A percentile compares a stretch with the other conserved stretches of the same genome.
These are phyloP conservation scores for Trametes cinnabarina DNA, from an alignment of 768 basidiomycete species.

Conservation along the genomic window DNA sequence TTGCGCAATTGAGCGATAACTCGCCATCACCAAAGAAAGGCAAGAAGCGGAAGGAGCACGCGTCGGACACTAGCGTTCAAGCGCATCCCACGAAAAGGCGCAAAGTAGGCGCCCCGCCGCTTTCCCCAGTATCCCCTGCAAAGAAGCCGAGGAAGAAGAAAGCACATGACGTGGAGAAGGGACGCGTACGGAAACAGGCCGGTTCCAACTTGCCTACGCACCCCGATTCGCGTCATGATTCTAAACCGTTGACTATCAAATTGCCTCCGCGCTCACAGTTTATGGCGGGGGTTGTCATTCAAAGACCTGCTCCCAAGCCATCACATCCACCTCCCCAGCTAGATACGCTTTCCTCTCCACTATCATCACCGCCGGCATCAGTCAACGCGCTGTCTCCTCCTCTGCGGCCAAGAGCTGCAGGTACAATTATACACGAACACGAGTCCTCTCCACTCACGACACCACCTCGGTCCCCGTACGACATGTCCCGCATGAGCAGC, in stretches of 20 bases:
- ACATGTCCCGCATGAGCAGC: constrained; percentile 11
- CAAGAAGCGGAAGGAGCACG: constrained; percentile 20
- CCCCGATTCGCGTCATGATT: constrained; percentile 7
- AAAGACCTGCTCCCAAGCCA: not conserved
- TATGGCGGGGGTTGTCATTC: constrained; percentile 15
- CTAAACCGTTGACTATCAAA: constrained; percentile 15
- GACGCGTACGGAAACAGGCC: not conserved
- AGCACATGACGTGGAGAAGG: constrained; percentile 8
- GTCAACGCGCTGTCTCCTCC: not conserved
- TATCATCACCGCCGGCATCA: constrained; percentile 14
- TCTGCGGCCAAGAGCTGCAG: not conserved
- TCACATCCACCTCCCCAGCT: not conserved
- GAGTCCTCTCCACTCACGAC: not conserved
- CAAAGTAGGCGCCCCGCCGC: constrained; percentile 8
- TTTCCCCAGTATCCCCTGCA: constrained; percentile 13
- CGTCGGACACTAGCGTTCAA: not conserved
- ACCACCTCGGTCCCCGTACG: constrained; percentile 3
- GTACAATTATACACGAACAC: not conserved
- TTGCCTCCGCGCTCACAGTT: constrained; percentile 10
- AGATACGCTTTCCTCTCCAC: constrained; percentile 11
- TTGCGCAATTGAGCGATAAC: not conserved
- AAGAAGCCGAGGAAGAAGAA: constrained; percentile 17
- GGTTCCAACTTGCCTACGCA: constrained; percentile 5
- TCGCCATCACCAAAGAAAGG: not conserved
- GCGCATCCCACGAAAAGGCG: constrained; percentile 14